Base-by-base conservation (phyloP, 108 stramenopile species). In the Mediolabrus comicus region DNA sequence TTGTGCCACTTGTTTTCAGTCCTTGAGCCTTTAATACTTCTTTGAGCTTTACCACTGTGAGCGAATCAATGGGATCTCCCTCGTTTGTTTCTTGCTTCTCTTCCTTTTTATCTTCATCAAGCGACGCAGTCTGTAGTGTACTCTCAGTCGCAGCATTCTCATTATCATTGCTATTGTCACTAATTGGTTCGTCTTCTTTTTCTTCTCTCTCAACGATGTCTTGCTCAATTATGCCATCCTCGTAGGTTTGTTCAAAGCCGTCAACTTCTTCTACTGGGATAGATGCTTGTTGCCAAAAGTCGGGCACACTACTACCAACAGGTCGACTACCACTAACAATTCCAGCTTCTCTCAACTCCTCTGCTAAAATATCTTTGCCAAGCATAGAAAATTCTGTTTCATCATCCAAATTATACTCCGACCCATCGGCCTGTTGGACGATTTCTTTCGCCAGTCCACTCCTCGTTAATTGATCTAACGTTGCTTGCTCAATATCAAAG, bases 21-120 rank as follows among this genome's bases (percentile, higher is more conserved):
- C 87, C 87, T 39, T 89, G 80, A 28, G 74, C 60, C 34, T 67
- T 63, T 28, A 94, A 61, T 63, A 94, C 80, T 66, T 94, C 87
- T 62, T 86, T 90, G n/a, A 94, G 84, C 67, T 80, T 60, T n/a
- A 69, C 73, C 5, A 94, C 90, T 1, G 93, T 90, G 13, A 94
- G 69, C 19, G 57, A 63, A 66, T 81, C 86, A 53, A 94, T 90
- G 3, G 93, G 90, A 80, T 92, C 93, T 11, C 34, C 10, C 9
- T 34, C 31, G 24, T 58, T 60, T 69, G 46, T 22, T 19, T 4
- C 46, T 19, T 3, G 19, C 9, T 53, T 51, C 4, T 65, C 41
- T 24, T 53, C 59, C 39, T 38, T 27, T 36, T 75, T 62, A 28
- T 65, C 68, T 1, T 61, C 59, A 29, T 55, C 46, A 22, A 49